phyloP scores from a whole-genome alignment of 1,284 basidiomycete genomes.

The Puccinia triticina region DNA sequence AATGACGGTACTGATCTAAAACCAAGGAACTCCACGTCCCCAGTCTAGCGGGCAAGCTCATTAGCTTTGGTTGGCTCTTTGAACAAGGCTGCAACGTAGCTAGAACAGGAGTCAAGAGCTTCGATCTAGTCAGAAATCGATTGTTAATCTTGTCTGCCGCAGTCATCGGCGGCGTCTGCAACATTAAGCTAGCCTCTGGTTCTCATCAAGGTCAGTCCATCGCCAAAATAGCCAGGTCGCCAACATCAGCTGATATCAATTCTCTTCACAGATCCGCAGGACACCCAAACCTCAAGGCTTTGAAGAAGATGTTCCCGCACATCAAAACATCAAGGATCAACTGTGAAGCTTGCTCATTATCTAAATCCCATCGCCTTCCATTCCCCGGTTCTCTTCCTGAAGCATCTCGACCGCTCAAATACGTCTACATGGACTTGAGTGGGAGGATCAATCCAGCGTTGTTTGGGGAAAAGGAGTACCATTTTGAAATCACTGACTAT shows the following conservation, averaged over 20 bases:
- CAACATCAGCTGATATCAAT: not conserved
- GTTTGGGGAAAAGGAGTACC: no score
- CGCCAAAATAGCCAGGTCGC: not conserved
- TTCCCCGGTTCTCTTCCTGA: not conserved
- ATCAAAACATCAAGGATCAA: no score
- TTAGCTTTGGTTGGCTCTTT: not conserved
- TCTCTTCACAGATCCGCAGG: conserved; percentile 2
- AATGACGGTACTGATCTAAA: not conserved
- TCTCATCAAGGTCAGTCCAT: not conserved
- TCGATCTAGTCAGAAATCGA: not conserved
- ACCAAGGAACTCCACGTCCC: not conserved
- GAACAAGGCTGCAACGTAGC: not conserved
- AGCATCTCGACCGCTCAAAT: not conserved
- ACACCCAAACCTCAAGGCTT: not conserved
- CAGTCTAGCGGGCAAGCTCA: not conserved
- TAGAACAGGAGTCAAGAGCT: not conserved
- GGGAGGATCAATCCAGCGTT: no score
- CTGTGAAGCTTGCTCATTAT: conserved; percentile 10
- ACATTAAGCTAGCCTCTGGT: not conserved
- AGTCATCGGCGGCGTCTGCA: not conserved
- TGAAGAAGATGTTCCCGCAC: not conserved
- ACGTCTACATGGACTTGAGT: no score
- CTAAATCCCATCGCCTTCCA: not conserved
- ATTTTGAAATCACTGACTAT: no score
- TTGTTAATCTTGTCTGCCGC: not conserved